phyloP scores from a whole-genome alignment of 768 basidiomycete genomes.

The Amyloporia xantha region DNA sequence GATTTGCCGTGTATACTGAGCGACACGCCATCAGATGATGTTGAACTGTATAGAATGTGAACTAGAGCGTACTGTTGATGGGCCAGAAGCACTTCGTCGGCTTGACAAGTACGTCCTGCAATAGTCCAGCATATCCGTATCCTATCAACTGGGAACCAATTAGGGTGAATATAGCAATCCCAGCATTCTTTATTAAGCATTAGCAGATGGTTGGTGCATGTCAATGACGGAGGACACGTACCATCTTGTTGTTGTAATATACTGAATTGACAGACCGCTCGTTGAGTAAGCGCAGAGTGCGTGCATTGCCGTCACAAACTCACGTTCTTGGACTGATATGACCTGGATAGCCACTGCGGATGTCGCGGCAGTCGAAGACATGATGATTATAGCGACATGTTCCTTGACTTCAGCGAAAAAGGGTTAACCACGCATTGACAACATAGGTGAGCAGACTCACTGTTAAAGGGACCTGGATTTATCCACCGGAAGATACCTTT shows the following conservation, averaged over 20 bases:
- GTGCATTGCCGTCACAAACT: slow-evolving; percentile 22
- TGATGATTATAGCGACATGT: slow-evolving; percentile 30
- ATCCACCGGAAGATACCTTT: slow-evolving; percentile 25
- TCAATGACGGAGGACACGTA: not conserved
- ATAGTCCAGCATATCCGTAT: slow-evolving; percentile 28
- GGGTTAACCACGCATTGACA: slow-evolving; percentile 1
- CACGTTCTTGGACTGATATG: slow-evolving; percentile 26
- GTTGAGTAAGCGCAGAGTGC: slow-evolving; percentile 16
- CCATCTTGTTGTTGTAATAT: slow-evolving; percentile 35
- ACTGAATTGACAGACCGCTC: slow-evolving; percentile 5
- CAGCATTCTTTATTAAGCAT: not conserved
- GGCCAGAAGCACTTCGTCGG: slow-evolving; percentile 34
- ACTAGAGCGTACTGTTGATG: slow-evolving; percentile 17
- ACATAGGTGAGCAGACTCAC: slow-evolving; percentile 13
- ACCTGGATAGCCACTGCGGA: slow-evolving; percentile 27
- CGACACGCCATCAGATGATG: too few relatives aligned
- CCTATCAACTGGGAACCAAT: slow-evolving; percentile 29
- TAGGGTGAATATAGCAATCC: slow-evolving; percentile 28
- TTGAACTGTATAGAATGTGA: not conserved
- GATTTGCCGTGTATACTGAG: slow-evolving; percentile 21
- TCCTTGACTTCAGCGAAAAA: slow-evolving; percentile 23
- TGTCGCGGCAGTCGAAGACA: slow-evolving; percentile 26
- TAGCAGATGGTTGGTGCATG: not conserved
- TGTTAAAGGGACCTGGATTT: slow-evolving; percentile 35
- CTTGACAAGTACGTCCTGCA: slow-evolving; percentile 44